Base-by-base conservation (phyloP, 2,329 filamentous ascomycete species). In the Fusarium sp. region DNA sequence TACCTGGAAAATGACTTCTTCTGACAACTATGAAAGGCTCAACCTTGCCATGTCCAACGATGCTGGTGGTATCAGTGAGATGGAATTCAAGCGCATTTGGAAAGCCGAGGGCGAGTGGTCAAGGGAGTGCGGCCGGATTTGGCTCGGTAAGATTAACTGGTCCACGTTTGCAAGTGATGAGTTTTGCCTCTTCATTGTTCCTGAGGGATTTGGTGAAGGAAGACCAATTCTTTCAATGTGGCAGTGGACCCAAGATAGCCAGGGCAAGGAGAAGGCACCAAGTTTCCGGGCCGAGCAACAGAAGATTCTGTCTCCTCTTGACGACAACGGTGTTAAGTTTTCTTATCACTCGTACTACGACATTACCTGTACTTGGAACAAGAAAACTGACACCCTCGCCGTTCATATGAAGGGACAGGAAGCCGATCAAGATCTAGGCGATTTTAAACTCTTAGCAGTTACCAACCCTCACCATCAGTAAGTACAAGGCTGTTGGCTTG, bases 101-200 rank as follows among this genome's bases (percentile, higher is more conserved):
- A 28, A 69, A 35, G 57, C 70, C 19, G 11, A 70, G 0, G 10
- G 47, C 14, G 65, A 69, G 1, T 53, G 26, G 26, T 44, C 2
- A 67, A 11, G 58, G 39, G 0, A 43, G 43, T 3, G 32, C 37
- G 0, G 26, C 26, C 54, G 70, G 2, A 54, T 72, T 3, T 72
- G 70, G 70, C 71, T 70, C 10, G 70, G 70, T 10, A 72, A 72
- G 47, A 46, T 69, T 54, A 69, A 62, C 37, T 72, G 62, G 56
- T 4, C 47, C 3, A 10, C 30, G 2, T 69, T 54, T 30, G 62
- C 70, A 0, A 33, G 5, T 6, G 24, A 72, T 1, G 70, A 72
- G 46, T 24, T 33, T 0, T 65, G 65, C 22, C 69, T 72, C 7
- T 72, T 72, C 7, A 69, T 72, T 10, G 54, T 62, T 1, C 70